Base-by-base conservation (phyloP, 805 yeast genomes). In the Maudiozyma saulgeensis region DNA sequence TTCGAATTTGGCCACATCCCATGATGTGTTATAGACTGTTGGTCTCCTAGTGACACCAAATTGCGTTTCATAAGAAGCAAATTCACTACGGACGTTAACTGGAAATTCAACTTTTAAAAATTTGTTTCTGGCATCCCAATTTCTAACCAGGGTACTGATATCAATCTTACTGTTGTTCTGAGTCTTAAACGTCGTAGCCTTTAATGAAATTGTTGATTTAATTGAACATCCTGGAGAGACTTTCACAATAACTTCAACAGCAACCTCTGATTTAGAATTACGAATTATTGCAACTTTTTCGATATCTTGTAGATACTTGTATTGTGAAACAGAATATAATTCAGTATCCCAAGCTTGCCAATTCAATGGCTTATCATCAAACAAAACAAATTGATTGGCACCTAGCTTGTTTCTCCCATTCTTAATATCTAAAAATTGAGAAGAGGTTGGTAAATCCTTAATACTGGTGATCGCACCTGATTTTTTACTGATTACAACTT, bases 271-370 rank as follows among this genome's bases (percentile, higher is more conserved):
- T 32, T 84, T 82, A 0, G 74, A 56, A 0, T 70, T 68, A 26
- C 64, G 67, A 23, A 73, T 70, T 13, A 72, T 64, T 4, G 54
- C 51, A 32, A 71, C 66, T 6, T 59, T 59, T 35, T 64, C 59
- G 9, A 60, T 48, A n/a, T 56, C 55, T 4, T 60, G 58, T 26
- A 82, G 64, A 54, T 80, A 79, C 48, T 70, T 71, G 61, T 76
- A 80, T 60, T 84, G 88, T 58, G 84, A 87, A 50, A 87, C 76
- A 0, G 96, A 86, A 62, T 79, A 93, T 51, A 89, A 74, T 63
- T 91, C 99, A 0, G 98, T 91, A 64, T 91, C 99, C 99, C 99
- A 91, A 1, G 98, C 98, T 43, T 88, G 96, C 81, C 82, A 91
- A 49, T 77, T 82, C 60, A 87, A 72, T 9, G 99, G 99, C 53